phyloP scores from a whole-genome alignment of 2,329 filamentous ascomycete species.

The Pseudonectria buxi region DNA sequence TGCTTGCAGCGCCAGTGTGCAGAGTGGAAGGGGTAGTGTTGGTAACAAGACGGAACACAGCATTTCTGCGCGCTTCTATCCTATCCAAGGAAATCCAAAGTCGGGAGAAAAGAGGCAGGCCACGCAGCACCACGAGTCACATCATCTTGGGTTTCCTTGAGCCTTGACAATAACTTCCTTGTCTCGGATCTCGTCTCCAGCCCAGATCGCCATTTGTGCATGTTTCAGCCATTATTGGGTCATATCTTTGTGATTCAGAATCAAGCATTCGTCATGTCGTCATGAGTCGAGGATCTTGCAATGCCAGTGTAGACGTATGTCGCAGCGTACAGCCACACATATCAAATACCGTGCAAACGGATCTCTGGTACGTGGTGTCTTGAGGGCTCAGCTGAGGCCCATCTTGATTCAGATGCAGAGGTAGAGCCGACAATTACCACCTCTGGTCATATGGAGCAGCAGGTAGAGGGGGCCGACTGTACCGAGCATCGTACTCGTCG shows the following conservation, averaged over 20 bases:
- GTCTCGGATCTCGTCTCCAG: too few relatives aligned
- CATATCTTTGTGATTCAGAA: too few relatives aligned
- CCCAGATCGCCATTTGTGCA: too few relatives aligned
- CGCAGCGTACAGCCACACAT: neutral
- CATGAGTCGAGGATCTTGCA: conserved; percentile 18
- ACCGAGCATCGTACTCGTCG: conserved; percentile 34
- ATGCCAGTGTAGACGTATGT: conserved; percentile 3
- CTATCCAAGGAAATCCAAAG: conserved; percentile 13
- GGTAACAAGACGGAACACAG: conserved; percentile 11
- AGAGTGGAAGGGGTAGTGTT: conserved; percentile 9
- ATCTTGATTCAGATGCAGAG: neutral
- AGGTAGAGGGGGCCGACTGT: conserved; percentile 34
- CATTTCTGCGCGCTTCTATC: conserved; percentile 22
- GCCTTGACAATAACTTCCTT: too few relatives aligned
- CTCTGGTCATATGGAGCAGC: conserved; percentile 23
- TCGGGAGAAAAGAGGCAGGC: conserved; percentile 12
- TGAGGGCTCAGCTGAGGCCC: too few relatives aligned
- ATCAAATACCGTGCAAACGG: neutral
- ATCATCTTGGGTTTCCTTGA: conserved; percentile 6
- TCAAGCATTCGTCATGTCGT: conserved; percentile 11
- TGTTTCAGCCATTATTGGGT: too few relatives aligned
- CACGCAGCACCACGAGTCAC: conserved; percentile 21
- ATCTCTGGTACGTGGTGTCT: neutral
- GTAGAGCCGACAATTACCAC: conserved; percentile 1
- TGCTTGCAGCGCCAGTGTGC: conserved; percentile 4